Conservation (phyloP, 2,329 filamentous ascomycete species). For the Pseudonectria buxi region DNA sequence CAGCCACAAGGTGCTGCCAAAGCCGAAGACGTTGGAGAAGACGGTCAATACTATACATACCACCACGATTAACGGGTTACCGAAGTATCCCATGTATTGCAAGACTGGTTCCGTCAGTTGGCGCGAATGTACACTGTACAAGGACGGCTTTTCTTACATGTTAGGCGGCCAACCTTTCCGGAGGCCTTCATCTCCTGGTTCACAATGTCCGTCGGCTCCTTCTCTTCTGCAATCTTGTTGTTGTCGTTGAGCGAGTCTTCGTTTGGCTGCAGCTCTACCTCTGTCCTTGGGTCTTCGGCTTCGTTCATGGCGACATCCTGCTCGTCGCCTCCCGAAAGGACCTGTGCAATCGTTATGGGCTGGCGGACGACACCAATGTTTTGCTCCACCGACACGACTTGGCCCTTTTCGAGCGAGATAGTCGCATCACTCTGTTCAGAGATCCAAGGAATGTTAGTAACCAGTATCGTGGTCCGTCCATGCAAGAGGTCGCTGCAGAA, state of each 20-base stretch:
- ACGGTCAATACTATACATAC: slow-evolving; percentile 33
- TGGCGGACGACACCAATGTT: slow-evolving; percentile 40
- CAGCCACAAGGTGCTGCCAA: slow-evolving; percentile 42
- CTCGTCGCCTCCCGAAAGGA: slow-evolving; percentile 28
- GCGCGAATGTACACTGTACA: not conserved
- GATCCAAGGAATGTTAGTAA: slow-evolving; percentile 51
- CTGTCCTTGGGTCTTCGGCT: slow-evolving; percentile 4
- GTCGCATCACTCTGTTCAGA: slow-evolving; percentile 43
- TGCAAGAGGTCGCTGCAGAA: slow-evolving; percentile 50
- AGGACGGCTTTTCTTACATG: slow-evolving; percentile 27
- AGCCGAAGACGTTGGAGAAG: slow-evolving; percentile 34
- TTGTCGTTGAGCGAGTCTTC: slow-evolving; percentile 24
- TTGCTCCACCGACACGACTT: slow-evolving; percentile 32
- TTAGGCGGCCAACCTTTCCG: slow-evolving; percentile 37
- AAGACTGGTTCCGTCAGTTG: slow-evolving; percentile 30
- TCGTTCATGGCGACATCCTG: slow-evolving; percentile 26
- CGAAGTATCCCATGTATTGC: slow-evolving; percentile 46
- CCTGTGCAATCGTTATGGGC: slow-evolving; percentile 36
- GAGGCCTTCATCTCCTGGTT: slow-evolving; percentile 42
- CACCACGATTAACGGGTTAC: slow-evolving; percentile 36
- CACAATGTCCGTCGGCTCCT: slow-evolving; percentile 35
- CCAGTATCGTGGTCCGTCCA: slow-evolving; percentile 49
- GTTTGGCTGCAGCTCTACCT: slow-evolving; percentile 23
- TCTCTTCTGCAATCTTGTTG: slow-evolving; percentile 30
- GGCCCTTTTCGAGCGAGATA: slow-evolving; percentile 40